Evolutionary conservation across 2,329 filamentous ascomycete species (phyloP).

Genomic region (Sclerotinia subarctica): DNA sequence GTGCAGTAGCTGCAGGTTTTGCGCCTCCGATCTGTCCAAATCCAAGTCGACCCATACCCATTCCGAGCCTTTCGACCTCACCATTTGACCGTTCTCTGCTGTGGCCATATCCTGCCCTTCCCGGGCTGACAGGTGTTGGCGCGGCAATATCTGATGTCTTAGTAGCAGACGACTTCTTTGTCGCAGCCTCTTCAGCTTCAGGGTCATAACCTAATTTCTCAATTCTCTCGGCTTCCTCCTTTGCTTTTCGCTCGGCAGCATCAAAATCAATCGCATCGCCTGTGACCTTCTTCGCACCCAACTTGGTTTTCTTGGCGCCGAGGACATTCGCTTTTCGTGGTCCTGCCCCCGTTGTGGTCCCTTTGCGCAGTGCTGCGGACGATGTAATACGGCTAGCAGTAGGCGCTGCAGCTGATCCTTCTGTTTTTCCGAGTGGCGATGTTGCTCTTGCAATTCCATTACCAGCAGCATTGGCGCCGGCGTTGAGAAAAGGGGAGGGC

Average conservation of each 20-base stretch:
- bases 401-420: conserved; percentile 51
- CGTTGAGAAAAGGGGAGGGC: conserved; percentile 84
- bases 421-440: conserved; percentile 71
- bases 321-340: conserved; percentile 83
- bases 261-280: conserved; percentile 88
- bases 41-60: conserved; percentile 44
- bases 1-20: conserved; percentile 40
- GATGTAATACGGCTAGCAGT: conserved; percentile 70
- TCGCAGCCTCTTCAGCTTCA: conserved; percentile 65
- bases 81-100: conserved; percentile 62
- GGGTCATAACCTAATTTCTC: conserved; percentile 94
- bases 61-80: conserved; percentile 84
- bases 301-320: conserved; percentile 79
- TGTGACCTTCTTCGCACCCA: conserved; percentile 89
- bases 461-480: conserved; percentile 61
- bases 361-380: conserved; percentile 80
- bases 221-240: conserved; percentile 94
- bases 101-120: conserved; percentile 57
- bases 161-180: conserved; percentile 43
- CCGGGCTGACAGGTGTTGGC: conserved; percentile 72
- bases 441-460: conserved; percentile 74
- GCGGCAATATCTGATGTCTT: conserved; percentile 56
- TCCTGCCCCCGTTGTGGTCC: conserved; percentile 53
- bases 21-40: conserved; percentile 37
- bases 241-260: conserved; percentile 93